phyloP scores from a whole-genome alignment of 192 early-diverging fungal species.

The Piromyces finnis region DNA sequence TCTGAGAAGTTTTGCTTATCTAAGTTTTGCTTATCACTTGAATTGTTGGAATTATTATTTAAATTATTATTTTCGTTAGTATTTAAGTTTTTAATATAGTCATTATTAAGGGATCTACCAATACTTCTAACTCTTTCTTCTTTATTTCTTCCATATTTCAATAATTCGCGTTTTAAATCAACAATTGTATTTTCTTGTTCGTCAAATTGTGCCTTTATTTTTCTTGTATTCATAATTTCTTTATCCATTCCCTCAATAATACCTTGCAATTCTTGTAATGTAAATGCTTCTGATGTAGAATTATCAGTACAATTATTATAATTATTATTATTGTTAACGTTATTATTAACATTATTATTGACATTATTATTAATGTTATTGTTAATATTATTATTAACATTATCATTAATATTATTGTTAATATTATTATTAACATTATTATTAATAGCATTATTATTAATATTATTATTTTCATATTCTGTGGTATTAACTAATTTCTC shows the following conservation, averaged over 20 bases:
- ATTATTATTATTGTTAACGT: not conserved
- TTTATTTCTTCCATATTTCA: not conserved
- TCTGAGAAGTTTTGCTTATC: no score
- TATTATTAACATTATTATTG: not conserved
- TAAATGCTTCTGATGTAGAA: not conserved
- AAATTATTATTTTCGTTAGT: not conserved
- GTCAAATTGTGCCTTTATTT: not conserved
- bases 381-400: no score
- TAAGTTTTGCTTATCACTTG: no score
- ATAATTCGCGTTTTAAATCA: not conserved
- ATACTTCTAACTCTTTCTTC: not conserved
- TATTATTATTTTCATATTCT: not conserved
- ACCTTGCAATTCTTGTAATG: not conserved
- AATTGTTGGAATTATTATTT: no score
- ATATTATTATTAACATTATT: not conserved
- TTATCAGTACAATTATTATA: not conserved
- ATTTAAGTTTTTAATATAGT: not conserved
- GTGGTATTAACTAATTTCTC: not conserved
- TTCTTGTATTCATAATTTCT: not conserved
- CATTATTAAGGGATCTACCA: not conserved
- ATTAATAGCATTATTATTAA: not conserved
- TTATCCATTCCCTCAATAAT: not conserved
- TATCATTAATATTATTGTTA: not conserved
- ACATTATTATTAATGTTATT: no score
- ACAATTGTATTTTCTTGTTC: not conserved